phyloP scores from a whole-genome alignment of 106 monocot species.

The Hemerocallis citrina region DNA sequence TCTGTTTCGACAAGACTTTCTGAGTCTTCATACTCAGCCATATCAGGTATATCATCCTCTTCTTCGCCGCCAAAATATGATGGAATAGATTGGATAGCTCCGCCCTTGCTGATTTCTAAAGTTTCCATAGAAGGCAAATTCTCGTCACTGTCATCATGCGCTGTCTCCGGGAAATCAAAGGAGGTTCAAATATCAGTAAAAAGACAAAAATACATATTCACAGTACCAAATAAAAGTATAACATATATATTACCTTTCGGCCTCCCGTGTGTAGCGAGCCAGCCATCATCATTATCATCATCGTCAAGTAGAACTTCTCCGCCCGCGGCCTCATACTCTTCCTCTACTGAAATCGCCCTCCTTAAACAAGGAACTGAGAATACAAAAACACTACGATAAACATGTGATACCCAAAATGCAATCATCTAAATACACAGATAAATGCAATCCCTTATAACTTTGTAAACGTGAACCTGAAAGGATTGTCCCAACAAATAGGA shows the following conservation, averaged over 20 bases:
- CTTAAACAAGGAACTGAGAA: constrained; percentile 84
- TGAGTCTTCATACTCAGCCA: constrained; percentile 60
- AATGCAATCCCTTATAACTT: too few relatives aligned
- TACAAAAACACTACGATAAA: neutral
- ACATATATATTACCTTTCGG: constrained; percentile 72
- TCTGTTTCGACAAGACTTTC: constrained; percentile 67
- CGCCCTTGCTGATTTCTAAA: constrained; percentile 45
- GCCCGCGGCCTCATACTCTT: constrained; percentile 91
- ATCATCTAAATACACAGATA: too few relatives aligned
- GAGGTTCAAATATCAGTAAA: constrained; percentile 5
- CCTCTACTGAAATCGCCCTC: constrained; percentile 77
- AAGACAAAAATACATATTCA: neutral
- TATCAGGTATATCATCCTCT: constrained; percentile 97
- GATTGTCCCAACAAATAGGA: neutral
- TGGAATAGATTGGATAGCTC: constrained; percentile 61
- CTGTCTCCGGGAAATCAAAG: constrained; percentile 30
- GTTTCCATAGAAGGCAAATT: constrained; percentile 89
- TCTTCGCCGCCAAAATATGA: constrained; percentile 83
- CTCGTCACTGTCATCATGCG: constrained; percentile 43
- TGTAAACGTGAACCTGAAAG: too few relatives aligned
- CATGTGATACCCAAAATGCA: too few relatives aligned
- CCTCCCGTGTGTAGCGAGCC: constrained; percentile 96
- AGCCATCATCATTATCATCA: constrained; percentile 75
- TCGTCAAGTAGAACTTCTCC: constrained; percentile 82
- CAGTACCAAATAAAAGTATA: neutral